Evolutionary conservation across 2,329 filamentous ascomycete genomes (phyloP).

Genomic region (Clonostachys sp.): DNA sequence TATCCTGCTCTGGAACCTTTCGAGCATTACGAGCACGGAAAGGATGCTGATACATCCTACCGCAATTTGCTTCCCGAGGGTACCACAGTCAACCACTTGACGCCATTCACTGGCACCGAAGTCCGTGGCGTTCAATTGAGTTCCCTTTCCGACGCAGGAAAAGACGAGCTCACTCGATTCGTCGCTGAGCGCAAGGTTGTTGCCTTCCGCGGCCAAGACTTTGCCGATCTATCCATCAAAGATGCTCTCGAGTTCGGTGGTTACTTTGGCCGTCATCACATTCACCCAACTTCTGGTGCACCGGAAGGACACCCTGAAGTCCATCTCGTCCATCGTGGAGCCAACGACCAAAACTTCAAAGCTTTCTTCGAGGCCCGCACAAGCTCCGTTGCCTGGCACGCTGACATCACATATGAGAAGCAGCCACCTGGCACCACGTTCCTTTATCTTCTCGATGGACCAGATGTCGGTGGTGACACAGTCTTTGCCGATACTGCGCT

Average conservation of each 20-base stretch:
- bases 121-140: conserved; percentile 68
- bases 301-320: conserved; percentile 71
- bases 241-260: conserved; percentile 65
- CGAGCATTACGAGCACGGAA: conserved; percentile 70
- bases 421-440: conserved; percentile 91
- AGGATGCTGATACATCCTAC: conserved; percentile 66
- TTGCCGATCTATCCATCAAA: conserved; percentile 63
- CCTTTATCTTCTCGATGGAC: conserved; percentile 78
- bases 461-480: conserved; percentile 77
- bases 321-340: conserved; percentile 73
- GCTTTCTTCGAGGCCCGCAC: conserved; percentile 65
- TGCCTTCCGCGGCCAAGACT: conserved; percentile 72
- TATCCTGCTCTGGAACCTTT: conserved; percentile 66
- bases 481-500: conserved; percentile 75
- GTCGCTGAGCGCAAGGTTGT: conserved; percentile 76
- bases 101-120: conserved; percentile 70
- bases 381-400: conserved; percentile 84
- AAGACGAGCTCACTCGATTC: conserved; percentile 71
- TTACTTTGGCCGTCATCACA: conserved; percentile 79
- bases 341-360: conserved; percentile 37
- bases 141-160: conserved; percentile 61
- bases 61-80: conserved; percentile 59
- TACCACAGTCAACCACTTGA: conserved; percentile 55
- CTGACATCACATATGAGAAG: conserved; percentile 80
- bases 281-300: conserved; percentile 74